A percentile compares a stretch with the other conserved stretches of the same genome.
These are phyloP conservation scores for Aureobasidium sp. DNA, from an alignment of 2,329 filamentous ascomycete genomes.

Conservation along the genomic window DNA sequence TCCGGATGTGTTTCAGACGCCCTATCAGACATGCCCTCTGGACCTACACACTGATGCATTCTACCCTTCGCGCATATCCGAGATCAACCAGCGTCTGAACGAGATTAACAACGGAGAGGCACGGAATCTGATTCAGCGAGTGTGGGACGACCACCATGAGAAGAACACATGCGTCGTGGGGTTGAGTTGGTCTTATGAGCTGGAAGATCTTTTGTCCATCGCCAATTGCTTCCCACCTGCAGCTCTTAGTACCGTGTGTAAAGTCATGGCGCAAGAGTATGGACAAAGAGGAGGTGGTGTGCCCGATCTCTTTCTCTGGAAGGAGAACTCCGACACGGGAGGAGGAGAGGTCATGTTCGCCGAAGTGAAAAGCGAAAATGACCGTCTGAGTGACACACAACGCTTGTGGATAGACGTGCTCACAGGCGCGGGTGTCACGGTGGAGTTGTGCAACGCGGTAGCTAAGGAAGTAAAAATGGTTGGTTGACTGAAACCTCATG, in stretches of 20 bases:
- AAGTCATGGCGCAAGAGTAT: constrained; percentile 94
- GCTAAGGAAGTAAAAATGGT: constrained; percentile 46
- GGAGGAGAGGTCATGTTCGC: constrained; percentile 33
- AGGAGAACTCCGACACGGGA: constrained; percentile 28
- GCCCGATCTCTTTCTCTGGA: constrained; percentile 90
- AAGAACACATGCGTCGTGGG: constrained; percentile 80
- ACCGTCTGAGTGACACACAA: constrained; percentile 92
- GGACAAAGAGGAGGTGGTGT: constrained; percentile 77
- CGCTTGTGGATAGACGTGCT: constrained; percentile 95
- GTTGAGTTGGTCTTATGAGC: constrained; percentile 79
- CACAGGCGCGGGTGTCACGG: constrained; percentile 72
- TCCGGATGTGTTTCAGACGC: constrained; percentile 94
- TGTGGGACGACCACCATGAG: constrained; percentile 63
- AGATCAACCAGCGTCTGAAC: constrained; percentile 81
- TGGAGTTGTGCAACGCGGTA: constrained; percentile 69
- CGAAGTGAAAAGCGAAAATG: constrained; percentile 59
- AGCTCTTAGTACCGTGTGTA: constrained; percentile 77
- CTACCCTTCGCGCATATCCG: constrained; percentile 74
- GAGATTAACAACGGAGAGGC: constrained; percentile 81
- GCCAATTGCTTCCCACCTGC: constrained; percentile 70
- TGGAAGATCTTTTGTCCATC: constrained; percentile 73
- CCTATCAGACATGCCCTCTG: constrained; percentile 87
- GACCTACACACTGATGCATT: constrained; percentile 92
- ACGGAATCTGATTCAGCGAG: constrained; percentile 55
- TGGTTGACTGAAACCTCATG: not conserved